Evolutionary conservation across 495 filamentous ascomycete genomes (phyloP).

Genomic region (Aspergillus bertholletiae): DNA sequence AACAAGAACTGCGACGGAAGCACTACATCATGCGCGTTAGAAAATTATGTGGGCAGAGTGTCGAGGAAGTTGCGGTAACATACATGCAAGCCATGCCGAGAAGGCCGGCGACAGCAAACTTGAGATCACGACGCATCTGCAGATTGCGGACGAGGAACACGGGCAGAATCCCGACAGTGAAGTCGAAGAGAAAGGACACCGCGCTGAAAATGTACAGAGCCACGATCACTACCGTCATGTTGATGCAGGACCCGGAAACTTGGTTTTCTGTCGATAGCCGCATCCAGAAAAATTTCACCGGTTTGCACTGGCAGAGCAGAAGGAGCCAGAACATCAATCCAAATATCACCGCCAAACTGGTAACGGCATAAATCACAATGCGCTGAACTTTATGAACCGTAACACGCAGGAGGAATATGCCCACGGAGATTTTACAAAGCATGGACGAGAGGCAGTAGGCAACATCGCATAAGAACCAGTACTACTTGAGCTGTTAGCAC

Average conservation of each 20-base stretch:
- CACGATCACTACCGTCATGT: conserved; percentile 1
- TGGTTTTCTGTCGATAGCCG: conserved; percentile 4
- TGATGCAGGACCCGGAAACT: conserved; percentile 13
- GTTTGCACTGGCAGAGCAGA: conserved; percentile 17
- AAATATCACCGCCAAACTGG: conserved; percentile 2
- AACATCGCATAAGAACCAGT: conserved; percentile 16
- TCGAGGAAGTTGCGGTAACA: not conserved
- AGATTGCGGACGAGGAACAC: conserved; percentile 15
- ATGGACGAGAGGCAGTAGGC: conserved; percentile 14
- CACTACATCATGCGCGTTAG: conserved; percentile 5
- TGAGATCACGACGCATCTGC: conserved; percentile 17
- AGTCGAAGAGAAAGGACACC: conserved; percentile 18
- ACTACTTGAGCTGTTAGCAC: conserved; percentile 3
- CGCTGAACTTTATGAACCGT: conserved; percentile 7
- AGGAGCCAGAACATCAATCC: conserved; percentile 13
- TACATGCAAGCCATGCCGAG: conserved; percentile 23
- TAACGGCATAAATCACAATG: conserved; percentile 11
- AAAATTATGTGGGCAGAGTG: no score
- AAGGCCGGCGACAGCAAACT: conserved; percentile 12
- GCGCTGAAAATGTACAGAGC: conserved; percentile 23
- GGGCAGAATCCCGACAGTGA: conserved; percentile 19
- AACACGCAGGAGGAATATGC: conserved; percentile 22
- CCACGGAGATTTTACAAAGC: conserved; percentile 20
- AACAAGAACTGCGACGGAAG: conserved; percentile 17
- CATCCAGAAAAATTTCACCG: conserved; percentile 20